These are phyloP conservation scores for Xanthoconium separans DNA, from an alignment of 1,284 basidiomycete genomes.

Conservation along the genomic window DNA sequence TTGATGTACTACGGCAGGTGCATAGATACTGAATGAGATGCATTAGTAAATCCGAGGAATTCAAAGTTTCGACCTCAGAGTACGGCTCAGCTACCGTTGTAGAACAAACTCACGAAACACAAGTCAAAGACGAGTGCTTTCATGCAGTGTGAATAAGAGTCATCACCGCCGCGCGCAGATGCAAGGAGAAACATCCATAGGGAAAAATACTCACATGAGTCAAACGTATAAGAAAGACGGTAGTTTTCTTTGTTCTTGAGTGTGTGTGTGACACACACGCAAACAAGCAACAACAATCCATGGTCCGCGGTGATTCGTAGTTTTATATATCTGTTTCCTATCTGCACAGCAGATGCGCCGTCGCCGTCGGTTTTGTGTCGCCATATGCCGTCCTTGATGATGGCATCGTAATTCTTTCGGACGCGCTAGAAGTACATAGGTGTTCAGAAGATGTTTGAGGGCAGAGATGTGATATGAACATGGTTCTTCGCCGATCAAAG, in stretches of 20 bases:
- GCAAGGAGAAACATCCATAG: slow-evolving; percentile 30
- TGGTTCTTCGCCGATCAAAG: too few relatives aligned
- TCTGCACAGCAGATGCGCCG: too few relatives aligned
- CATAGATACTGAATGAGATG: slow-evolving; percentile 1
- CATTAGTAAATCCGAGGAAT: slow-evolving; percentile 9
- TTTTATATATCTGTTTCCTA: too few relatives aligned
- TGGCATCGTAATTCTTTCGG: neutral
- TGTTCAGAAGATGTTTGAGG: too few relatives aligned
- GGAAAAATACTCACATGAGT: slow-evolving; percentile 21
- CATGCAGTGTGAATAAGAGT: slow-evolving; percentile 51
- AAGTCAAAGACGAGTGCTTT: slow-evolving; percentile 35
- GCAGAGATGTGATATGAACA: too few relatives aligned
- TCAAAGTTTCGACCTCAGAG: neutral
- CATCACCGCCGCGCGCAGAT: slow-evolving; percentile 46
- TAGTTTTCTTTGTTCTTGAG: slow-evolving; percentile 17
- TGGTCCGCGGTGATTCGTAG: too few relatives aligned
- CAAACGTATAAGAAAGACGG: neutral
- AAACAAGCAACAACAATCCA: too few relatives aligned
- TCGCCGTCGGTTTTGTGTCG: too few relatives aligned
- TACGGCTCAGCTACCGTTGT: slow-evolving; percentile 64
- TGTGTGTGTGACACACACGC: too few relatives aligned
- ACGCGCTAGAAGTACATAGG: neutral
- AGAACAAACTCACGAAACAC: slow-evolving; percentile 42
- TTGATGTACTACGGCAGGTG: neutral
- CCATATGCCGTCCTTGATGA: neutral